These are phyloP conservation scores for Taxawa tesnikishii DNA, from an alignment of 2,329 filamentous ascomycete genomes.

Conservation along the genomic window DNA sequence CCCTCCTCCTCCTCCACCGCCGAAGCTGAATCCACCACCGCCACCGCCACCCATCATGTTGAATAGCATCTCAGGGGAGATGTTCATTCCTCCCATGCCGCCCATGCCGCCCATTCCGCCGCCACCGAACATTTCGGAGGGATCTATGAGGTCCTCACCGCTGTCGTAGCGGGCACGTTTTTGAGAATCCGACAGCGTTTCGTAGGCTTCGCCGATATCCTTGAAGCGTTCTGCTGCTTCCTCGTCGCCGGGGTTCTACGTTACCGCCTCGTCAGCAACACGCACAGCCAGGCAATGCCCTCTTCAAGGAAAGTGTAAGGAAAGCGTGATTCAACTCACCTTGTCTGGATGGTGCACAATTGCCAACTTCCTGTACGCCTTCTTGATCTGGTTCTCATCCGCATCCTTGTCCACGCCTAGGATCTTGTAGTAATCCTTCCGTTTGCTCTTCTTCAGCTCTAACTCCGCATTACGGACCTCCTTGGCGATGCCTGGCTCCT, in stretches of 20 bases:
- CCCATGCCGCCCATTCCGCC: slow-evolving; percentile 36
- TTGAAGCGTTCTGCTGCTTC: slow-evolving; percentile 88
- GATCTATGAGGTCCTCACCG: slow-evolving; percentile 75
- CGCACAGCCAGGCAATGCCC: too few species aligned
- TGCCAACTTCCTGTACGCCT: slow-evolving; percentile 89
- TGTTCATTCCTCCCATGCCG: slow-evolving; percentile 33
- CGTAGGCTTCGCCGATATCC: slow-evolving; percentile 94
- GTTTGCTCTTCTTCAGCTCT: slow-evolving; percentile 92
- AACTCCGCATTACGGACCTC: slow-evolving; percentile 85
- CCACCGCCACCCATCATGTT: slow-evolving; percentile 65
- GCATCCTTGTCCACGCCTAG: slow-evolving; percentile 79
- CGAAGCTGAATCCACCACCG: slow-evolving; percentile 32
- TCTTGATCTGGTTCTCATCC: slow-evolving; percentile 77
- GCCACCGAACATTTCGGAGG: slow-evolving; percentile 70
- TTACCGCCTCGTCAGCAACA: too few species aligned
- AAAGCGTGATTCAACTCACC: slow-evolving; percentile 7
- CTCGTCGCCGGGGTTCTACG: slow-evolving; percentile 68
- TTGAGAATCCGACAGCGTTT: slow-evolving; percentile 87
- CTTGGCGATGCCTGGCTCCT: slow-evolving; percentile 66
- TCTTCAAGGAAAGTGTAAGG: too few species aligned
- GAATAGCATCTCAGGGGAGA: slow-evolving; percentile 68
- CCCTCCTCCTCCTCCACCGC: slow-evolving; percentile 11
- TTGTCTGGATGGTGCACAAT: slow-evolving; percentile 96
- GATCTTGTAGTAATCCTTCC: slow-evolving; percentile 99
- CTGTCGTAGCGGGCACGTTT: slow-evolving; percentile 87